Base-by-base conservation (phyloP, 2,329 filamentous ascomycete species). In the Tolypocladium paradoxum region DNA sequence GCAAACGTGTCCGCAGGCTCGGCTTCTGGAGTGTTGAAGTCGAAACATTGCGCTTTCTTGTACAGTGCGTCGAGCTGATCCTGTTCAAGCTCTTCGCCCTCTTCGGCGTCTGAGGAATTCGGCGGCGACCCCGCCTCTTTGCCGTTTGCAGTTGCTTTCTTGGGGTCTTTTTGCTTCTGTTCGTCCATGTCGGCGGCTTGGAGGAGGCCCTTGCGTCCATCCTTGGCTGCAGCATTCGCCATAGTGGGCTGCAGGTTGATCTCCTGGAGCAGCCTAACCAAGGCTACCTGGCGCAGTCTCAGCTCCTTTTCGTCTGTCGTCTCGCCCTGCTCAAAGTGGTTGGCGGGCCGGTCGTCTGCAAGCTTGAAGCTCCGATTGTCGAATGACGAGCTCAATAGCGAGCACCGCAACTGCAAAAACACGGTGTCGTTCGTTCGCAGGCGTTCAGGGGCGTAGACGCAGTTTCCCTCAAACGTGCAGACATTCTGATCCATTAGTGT, bases 41-140 rank as follows among this genome's bases (percentile, higher is more conserved):
- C 93, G 62, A 97, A 97, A 0, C 90, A 91, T 64, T 99, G 93
- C 0, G 93, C 93, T 65, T 99, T 99, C 64, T 87, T 89, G 70
- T 99, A 99, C 1, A 99, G 72, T 0, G 88, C 83, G 66, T 99
- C 93, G 4, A 99, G 84, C 65, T 99, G 93, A 61, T 95, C 91
- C 67, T 97, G 90, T 64, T 97, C 90, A 0, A 99, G 78, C 69
- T 97, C 91, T 61, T 91, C 81, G 2, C 90, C 90, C 36, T 96
- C 91, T 60, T 96, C 91, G 0, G 76, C 75, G 48, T 87, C 88
- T 11, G 86, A 88, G 6, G 76, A 73, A 1, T 71, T 69, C 0
- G 84, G 73, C 1, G 83, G 72, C 1, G 84, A 83, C 0, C 59
- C 65, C 0, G 68, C 62, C 3, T 70, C 67, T 18, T 69, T 69